These are phyloP conservation scores for Axilococcus clingmanii DNA, from an alignment of 139 green algal species.

Conservation along the genomic window DNA sequence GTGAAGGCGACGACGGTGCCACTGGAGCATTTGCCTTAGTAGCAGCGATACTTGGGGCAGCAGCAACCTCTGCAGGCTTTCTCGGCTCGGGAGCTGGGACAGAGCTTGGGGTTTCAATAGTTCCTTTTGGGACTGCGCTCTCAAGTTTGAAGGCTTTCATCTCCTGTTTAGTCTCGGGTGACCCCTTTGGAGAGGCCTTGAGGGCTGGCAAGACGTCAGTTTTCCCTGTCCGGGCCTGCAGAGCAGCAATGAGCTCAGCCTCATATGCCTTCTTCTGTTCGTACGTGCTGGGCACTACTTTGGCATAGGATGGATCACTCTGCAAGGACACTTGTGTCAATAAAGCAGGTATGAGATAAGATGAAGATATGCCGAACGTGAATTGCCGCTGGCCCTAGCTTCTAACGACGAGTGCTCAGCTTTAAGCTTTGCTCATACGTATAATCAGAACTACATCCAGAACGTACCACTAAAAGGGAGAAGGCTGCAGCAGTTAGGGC, in stretches of 20 bases:
- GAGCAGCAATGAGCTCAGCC: slow-evolving; percentile 1
- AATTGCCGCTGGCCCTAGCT: too few species aligned
- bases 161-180: neutral
- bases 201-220: neutral
- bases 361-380: neutral
- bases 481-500: too few species aligned
- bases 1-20: neutral
- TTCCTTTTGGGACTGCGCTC: neutral
- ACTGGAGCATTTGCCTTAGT: neutral
- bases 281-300: neutral
- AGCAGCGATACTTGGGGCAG: slow-evolving; percentile 1
- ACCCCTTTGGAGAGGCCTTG: slow-evolving; percentile 1
- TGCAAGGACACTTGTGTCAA: too few species aligned
- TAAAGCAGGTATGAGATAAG: neutral
- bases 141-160: neutral
- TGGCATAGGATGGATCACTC: neutral
- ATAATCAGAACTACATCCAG: too few species aligned
- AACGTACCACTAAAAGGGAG: too few species aligned
- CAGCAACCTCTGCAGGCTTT: neutral
- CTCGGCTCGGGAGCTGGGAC: neutral
- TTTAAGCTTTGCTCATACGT: too few species aligned
- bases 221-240: slow-evolving; percentile 9
- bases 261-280: slow-evolving; percentile 2
- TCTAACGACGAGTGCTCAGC: too few species aligned
- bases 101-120: neutral